Base-by-base conservation (phyloP, 1,139 yeast genomes). In the Yamadazyma taylorii region DNA sequence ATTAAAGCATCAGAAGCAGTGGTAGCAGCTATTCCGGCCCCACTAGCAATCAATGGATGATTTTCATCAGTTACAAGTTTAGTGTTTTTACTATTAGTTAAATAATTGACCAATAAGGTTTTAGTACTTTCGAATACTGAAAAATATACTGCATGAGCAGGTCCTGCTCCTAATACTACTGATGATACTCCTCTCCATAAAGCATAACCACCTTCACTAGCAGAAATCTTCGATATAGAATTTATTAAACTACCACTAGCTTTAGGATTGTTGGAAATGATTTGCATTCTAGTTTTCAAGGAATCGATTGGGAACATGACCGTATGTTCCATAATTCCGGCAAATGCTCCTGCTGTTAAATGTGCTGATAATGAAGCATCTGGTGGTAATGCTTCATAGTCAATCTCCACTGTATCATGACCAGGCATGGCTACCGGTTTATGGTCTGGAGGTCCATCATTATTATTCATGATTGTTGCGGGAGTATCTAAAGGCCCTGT, bases 271-370 rank as follows among this genome's bases (percentile, higher is more conserved):
- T 60, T 60, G 25, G 82, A 69, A 17, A 48, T 40, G 32, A 90
- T 85, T 61, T 92, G 99, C 95, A 92, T 89, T 56, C 99, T 74
- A 4, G 98, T 92, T 69, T 87, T 92, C 52, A 92, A 77, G 15
- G 96, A 95, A 60, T 92, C 98, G 35, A 92, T 79, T 3, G 98
- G 98, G 58, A 83, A 92, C 96, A 92, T 88, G 29, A 92, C 89
- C 2, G 96, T 84, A 60, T 92, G 98, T 61, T 92, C 98, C 95
- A 90, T 89, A 44, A 92, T 87, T 21, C 98, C 98, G 13, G 98
- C 98, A 66, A 88, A 86, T 0, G 97, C 97, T 12, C 98, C 98
- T 2, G 98, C 98, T 12, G 62, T 58, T 47, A 92, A 72, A 58
- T 90, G 95, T 8, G 95, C 89, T 5, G 79, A 61, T 40, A 92